Conservation (phyloP, 1,284 basidiomycete species). For the Ceratorhiza oryzae-sativae region DNA sequence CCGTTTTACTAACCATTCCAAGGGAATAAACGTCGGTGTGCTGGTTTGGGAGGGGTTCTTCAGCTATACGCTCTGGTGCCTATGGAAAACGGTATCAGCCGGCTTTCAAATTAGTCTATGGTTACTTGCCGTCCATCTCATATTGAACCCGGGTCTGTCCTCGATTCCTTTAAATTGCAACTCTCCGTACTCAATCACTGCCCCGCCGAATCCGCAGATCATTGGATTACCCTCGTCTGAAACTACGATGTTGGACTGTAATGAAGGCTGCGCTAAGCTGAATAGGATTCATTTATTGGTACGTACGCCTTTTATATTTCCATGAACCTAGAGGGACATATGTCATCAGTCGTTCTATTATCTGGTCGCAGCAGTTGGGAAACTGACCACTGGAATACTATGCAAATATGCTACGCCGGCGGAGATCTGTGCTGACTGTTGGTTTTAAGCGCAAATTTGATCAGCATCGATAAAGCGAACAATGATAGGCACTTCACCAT, state of each 20-base stretch:
- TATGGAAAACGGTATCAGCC: neutral
- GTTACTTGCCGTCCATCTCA: neutral
- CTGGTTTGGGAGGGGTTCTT: neutral
- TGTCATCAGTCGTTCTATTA: no score
- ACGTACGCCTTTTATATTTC: neutral
- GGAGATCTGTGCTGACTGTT: neutral
- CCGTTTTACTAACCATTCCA: neutral
- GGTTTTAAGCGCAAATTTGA: neutral
- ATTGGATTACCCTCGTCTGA: neutral
- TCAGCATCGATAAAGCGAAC: no score
- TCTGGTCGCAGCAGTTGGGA: no score
- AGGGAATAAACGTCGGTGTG: neutral
- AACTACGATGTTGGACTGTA: neutral
- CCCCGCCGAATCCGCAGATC: neutral
- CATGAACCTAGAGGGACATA: neutral
- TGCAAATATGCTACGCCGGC: neutral
- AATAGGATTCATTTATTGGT: neutral
- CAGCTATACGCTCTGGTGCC: neutral
- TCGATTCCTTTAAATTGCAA: neutral
- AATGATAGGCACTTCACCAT: neutral
- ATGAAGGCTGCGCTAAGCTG: neutral
- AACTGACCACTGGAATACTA: neutral
- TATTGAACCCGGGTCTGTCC: neutral
- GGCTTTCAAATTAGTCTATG: neutral
- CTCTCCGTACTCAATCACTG: neutral